phyloP scores from a whole-genome alignment of 441 rosid genomes.

The Populus hybrid region DNA sequence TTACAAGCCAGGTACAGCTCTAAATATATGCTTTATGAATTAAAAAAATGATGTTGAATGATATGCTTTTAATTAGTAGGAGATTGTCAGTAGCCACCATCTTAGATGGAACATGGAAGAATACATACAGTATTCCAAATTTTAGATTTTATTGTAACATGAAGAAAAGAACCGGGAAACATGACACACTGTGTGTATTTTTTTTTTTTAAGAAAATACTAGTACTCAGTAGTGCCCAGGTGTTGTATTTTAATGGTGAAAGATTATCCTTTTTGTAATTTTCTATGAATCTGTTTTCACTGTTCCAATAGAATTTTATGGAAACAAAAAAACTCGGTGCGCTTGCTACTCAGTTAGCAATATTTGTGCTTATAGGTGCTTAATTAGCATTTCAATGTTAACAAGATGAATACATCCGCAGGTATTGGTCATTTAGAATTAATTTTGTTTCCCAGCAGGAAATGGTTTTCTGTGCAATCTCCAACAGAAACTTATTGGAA shows the following conservation, averaged over 20 bases:
- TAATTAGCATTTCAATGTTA: background rate
- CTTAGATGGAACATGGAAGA: background rate
- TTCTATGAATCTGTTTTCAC: background rate
- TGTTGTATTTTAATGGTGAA: background rate
- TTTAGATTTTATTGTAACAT: background rate
- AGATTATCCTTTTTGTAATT: background rate
- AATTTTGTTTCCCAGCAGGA: background rate
- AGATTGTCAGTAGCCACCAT: background rate
- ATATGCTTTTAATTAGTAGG: background rate
- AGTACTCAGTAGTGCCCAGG: background rate
- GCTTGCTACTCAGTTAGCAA: background rate
- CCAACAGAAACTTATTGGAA: background rate
- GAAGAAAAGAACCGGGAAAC: background rate
- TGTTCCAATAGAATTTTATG: background rate
- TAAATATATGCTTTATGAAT: background rate
- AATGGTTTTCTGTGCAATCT: background rate
- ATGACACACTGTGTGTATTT: background rate
- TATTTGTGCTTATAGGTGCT: background rate
- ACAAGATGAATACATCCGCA: background rate
- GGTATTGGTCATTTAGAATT: background rate
- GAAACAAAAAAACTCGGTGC: background rate
- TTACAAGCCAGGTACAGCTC: background rate
- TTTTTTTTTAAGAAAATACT: background rate
- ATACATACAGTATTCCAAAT: background rate
- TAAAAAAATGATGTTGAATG: background rate